Base-by-base conservation (phyloP, 495 filamentous ascomycete genomes). In the Aspergillus affinis region DNA sequence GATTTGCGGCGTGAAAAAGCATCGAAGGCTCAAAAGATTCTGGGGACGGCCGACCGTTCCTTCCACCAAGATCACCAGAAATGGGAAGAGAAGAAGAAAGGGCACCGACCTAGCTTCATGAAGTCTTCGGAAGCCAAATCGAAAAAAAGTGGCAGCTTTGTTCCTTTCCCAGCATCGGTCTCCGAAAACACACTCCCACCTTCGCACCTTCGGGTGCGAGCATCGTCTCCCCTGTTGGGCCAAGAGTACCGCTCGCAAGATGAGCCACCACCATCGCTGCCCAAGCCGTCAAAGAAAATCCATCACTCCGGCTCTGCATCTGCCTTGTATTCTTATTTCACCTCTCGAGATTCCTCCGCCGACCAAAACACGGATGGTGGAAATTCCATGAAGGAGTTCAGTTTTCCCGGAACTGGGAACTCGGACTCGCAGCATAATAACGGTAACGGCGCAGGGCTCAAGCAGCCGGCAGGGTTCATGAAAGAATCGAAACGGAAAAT, bases 211-310 rank as follows among this genome's bases (percentile, higher is more conserved):
- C 75, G 76, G 21, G 72, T 77, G 10, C 72, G 75, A 53, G 76
- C 78, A 45, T 80, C 78, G 12, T 80, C 78, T 8, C 78, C 78
- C 30, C 54, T 79, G 46, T 61, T 80, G 18, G 74, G 76, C 23
- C 70, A 75, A 9, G 68, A 72, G 20, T 78, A 76, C 56, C 68
- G 58, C 23, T 67, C 69, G 6, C 59, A 69, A 48, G 66, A 71
- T 48, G 23, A 60, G 0, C 52, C 61, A 4, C 59, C 56, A 23
- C 69, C 71, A 20, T 63, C 72, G 5, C 47, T 73, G 21, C 69
- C 69, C 0, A 64, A 71, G 36, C 54, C 62, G 1, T 65, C 70
- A 12, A 75, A 72, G 50, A 74, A 70, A 44, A 18, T 76, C 15
- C 76, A 75, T 29, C 68, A 71, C 13, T 64, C 74, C 12, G 71